Base-by-base conservation (phyloP, 345 rosid species). In the Eucalyptus virginea region DNA sequence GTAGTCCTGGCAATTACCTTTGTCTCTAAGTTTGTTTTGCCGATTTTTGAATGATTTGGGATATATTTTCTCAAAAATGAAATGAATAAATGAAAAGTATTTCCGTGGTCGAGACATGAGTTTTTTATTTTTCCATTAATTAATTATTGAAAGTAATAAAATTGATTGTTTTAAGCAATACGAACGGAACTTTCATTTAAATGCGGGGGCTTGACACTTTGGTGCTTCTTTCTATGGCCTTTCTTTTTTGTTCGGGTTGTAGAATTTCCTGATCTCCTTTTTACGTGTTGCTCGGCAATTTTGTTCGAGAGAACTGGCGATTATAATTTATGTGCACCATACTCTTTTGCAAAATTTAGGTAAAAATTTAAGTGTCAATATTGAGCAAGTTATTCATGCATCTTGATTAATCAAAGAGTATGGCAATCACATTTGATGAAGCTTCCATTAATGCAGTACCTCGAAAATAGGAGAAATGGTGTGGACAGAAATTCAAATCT, bases 301-400 rank as follows among this genome's bases (percentile, higher is more conserved):
- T n/a, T 65, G 10, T n/a, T n/a, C 7, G 11, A 65, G 77, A 65
- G 77, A 65, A n/a, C 0, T 17, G 6, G 1, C 0, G 3, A 2
- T 65, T 65, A 7, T 62, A 62, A 12, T 62, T 62, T 60, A 2
- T 13, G 1, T 28, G 32, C 69, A 62, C 17, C 34, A 2, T 62
- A 62, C 17, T 6, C 69, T 15, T 65, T 65, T 15, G 6, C 77
- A 65, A 15, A 62, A 56, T 62, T 62, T 30, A 62, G 15, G 69
- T 62, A 28, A 62, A 62, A 62, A 62, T 28, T 30, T 12, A 62
- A 62, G 17, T 28, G n/a, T 30, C 5, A 6, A 28, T 14, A 28
- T 62, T 3, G 5, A 62, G 34, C 5, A 52, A 52, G 11, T 52
- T 52, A 52, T 52, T 19, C 2, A 8, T 52, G 11, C 34, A 62